Percentiles rank a stretch among this genome's conserved stretches.
These are phyloP conservation scores for Eucalyptus caleyi DNA, from an alignment of 345 rosid genomes.

Conservation along the genomic window DNA sequence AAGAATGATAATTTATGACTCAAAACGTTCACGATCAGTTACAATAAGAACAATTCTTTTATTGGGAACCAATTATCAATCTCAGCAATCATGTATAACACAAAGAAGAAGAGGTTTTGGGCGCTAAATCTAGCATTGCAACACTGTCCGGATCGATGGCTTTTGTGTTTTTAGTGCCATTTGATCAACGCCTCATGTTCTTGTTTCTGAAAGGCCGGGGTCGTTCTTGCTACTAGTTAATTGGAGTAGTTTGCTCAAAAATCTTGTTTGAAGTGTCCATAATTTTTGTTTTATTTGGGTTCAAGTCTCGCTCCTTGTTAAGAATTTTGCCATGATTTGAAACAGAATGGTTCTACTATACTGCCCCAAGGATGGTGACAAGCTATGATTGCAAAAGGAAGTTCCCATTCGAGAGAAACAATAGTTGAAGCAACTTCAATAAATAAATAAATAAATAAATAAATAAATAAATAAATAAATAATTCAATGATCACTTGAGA, in stretches of 20 bases:
- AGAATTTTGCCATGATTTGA: not conserved
- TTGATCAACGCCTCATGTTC: slow-evolving; percentile 51
- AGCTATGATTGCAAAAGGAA: not conserved
- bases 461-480: too few species aligned
- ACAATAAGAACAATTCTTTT: too few species aligned
- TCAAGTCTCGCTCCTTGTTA: not conserved
- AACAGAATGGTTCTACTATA: not conserved
- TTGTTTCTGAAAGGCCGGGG: not conserved
- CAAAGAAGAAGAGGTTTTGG: too few species aligned
- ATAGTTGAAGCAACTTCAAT: not conserved
- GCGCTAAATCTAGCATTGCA: too few species aligned
- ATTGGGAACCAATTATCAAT: too few species aligned
- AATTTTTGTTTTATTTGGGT: not conserved
- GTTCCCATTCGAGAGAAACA: not conserved
- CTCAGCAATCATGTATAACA: too few species aligned
- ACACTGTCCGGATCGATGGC: too few species aligned
- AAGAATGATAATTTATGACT: too few species aligned
- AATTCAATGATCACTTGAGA: not conserved
- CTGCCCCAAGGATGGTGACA: not conserved
- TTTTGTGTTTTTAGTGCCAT: slow-evolving; percentile 2
- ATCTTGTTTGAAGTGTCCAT: not conserved
- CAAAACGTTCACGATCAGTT: too few species aligned
- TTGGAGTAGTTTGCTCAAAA: not conserved
- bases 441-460: too few species aligned
- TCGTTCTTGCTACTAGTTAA: not conserved